Evolutionary conservation across 768 basidiomycete genomes (phyloP).

Genomic region (Suillus bovinus): DNA sequence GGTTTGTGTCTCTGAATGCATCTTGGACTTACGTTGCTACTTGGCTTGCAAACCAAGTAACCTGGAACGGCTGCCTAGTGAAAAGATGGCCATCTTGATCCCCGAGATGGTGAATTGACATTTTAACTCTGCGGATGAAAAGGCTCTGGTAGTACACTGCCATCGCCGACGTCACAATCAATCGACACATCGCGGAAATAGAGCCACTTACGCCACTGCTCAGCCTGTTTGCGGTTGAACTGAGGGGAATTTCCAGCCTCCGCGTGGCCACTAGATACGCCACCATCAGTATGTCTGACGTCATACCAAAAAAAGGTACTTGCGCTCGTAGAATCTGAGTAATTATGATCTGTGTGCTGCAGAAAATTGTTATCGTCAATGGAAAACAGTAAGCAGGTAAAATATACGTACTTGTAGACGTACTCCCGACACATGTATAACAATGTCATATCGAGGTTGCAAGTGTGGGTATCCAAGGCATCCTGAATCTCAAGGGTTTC

Average conservation of each 20-base stretch:
- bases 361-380: conserved; percentile 11
- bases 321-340: conserved; percentile 67
- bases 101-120: conserved; percentile 52
- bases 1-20: conserved; percentile 17
- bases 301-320: conserved; percentile 23
- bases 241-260: conserved; percentile 48
- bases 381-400: not conserved
- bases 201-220: conserved; percentile 72
- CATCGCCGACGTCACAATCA: conserved; percentile 7
- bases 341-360: conserved; percentile 65
- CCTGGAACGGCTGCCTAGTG: conserved; percentile 67
- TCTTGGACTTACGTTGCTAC: conserved; percentile 51
- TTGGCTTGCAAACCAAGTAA: conserved; percentile 71
- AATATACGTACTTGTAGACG: conserved; percentile 63
- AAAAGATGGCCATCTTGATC: conserved; percentile 54
- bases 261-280: conserved; percentile 46
- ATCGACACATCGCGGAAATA: not conserved
- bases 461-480: conserved; percentile 63
- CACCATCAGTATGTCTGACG: not conserved
- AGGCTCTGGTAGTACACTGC: conserved; percentile 69
- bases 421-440: conserved; percentile 70
- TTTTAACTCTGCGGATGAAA: conserved; percentile 60
- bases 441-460: conserved; percentile 68
- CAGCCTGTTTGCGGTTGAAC: conserved; percentile 70
- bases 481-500: conserved; percentile 70